Evolutionary conservation across 768 basidiomycete species (phyloP).

Genomic region (Kwoniella sp.): DNA sequence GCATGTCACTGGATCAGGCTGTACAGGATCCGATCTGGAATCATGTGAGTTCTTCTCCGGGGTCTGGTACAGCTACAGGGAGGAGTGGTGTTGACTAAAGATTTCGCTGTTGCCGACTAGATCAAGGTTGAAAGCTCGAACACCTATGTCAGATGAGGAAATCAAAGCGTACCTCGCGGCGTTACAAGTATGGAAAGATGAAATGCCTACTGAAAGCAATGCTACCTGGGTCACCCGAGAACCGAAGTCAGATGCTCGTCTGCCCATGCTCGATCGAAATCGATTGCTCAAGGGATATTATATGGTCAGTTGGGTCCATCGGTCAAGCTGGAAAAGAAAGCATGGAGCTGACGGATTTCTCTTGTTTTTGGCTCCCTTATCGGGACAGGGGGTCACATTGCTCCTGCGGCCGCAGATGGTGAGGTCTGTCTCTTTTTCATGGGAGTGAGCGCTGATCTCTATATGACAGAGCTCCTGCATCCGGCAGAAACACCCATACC

Average conservation of each 20-base stretch:
- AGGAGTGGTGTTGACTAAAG: too few species aligned
- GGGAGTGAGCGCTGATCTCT: neutral
- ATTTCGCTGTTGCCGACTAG: neutral
- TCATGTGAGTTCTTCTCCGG: conserved; percentile 1
- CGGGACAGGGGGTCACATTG: neutral
- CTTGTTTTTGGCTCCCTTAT: too few species aligned
- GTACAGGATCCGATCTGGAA: neutral
- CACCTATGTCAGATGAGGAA: neutral
- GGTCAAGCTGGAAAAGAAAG: too few species aligned
- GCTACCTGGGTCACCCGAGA: neutral
- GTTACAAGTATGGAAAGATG: neutral
- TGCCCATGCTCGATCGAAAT: neutral
- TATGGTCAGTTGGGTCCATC: neutral
- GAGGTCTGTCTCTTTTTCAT: neutral
- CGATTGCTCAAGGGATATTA: neutral
- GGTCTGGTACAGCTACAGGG: too few species aligned
- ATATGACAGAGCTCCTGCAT: neutral
- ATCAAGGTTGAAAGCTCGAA: neutral
- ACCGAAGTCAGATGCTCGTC: neutral
- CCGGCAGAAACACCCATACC: neutral
- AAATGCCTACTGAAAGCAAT: neutral
- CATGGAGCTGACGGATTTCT: neutral
- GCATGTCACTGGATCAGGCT: conserved; percentile 4
- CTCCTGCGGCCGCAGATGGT: neutral
- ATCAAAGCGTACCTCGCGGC: neutral